These are phyloP conservation scores for Parascedosporium putredinis DNA, from an alignment of 2,329 filamentous ascomycete genomes.

Conservation along the genomic window DNA sequence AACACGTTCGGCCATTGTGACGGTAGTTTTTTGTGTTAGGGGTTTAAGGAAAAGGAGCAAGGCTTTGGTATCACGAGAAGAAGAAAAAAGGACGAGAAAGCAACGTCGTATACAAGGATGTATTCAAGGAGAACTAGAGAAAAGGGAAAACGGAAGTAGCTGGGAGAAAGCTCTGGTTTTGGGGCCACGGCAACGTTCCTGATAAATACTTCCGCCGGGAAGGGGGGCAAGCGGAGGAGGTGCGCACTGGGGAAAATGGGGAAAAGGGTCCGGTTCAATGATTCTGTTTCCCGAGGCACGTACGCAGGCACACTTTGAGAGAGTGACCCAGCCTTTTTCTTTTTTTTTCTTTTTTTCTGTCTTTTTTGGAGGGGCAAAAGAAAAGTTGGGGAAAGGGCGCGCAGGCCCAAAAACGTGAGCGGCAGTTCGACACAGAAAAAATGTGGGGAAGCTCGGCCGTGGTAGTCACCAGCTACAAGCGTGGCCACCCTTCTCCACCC, in stretches of 20 bases:
- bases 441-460: neutral
- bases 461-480: no score
- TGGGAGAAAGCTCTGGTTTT: neutral
- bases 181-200: neutral
- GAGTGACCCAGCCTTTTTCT: no score
- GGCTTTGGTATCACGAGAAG: neutral
- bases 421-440: neutral
- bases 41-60: neutral
- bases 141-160: neutral
- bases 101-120: neutral
- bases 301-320: no score
- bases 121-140: neutral
- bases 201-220: no score
- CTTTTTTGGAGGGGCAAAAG: no score
- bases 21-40: neutral
- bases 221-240: no score
- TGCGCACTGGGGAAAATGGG: no score
- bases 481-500: no score
- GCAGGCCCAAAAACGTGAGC: neutral
- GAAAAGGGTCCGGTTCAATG: neutral
- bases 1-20: slow-evolving; percentile 74
- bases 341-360: no score
- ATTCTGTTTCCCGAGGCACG: neutral
- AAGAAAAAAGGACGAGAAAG: neutral
- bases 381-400: neutral